Evolutionary conservation across 768 basidiomycete species (phyloP).

Genomic region (Nidula microcarpa): DNA sequence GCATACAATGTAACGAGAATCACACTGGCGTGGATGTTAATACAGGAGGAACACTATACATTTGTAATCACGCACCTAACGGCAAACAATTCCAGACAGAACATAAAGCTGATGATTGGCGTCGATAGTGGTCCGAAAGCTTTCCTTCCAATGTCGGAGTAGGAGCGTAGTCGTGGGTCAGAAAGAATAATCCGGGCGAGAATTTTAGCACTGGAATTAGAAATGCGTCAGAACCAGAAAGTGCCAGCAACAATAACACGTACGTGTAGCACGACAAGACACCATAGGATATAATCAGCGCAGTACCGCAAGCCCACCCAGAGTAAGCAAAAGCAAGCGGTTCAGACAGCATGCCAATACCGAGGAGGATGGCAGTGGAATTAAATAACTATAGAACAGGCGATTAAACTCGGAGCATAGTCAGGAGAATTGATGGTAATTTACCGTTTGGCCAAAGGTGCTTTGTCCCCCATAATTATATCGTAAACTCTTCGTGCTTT

Average conservation of each 20-base stretch:
- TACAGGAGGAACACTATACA: background rate
- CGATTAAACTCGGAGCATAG: background rate
- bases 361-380: conserved; percentile 79
- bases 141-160: conserved; percentile 85
- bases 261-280: conserved; percentile 87
- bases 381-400: conserved; percentile 68
- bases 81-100: conserved; percentile 86
- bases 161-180: conserved; percentile 72
- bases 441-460: conserved; percentile 71
- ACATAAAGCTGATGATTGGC: conserved; percentile 63
- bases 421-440: conserved; percentile 10
- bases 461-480: conserved; percentile 51
- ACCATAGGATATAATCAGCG: conserved; percentile 74
- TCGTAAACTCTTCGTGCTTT: conserved; percentile 20
- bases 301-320: conserved; percentile 81
- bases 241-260: background rate
- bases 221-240: background rate
- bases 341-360: conserved; percentile 86
- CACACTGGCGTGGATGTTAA: conserved; percentile 43
- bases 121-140: conserved; percentile 80
- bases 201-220: conserved; percentile 68
- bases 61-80: conserved; percentile 48
- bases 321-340: conserved; percentile 90
- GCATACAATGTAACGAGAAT: conserved; percentile 87
- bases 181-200: conserved; percentile 72